Base-by-base conservation (phyloP, 495 filamentous ascomycete species). In the Emericellopsis terricola region DNA sequence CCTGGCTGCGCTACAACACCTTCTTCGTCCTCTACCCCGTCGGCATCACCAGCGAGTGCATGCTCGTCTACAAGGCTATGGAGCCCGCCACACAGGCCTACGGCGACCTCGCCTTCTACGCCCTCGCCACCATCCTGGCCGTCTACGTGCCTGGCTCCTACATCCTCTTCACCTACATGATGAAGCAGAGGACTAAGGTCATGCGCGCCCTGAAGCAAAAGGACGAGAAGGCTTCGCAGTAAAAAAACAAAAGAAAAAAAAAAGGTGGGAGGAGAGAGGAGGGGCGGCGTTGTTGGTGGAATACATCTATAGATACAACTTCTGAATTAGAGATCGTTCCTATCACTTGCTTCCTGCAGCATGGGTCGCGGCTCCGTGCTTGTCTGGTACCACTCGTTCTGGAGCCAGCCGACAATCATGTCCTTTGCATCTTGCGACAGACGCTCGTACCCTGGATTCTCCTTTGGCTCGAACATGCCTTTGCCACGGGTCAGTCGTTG, bases 1-100 rank as follows among this genome's bases (percentile, higher is more conserved):
- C 69, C 38, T 94, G 87, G 87, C 59, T 91, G 60, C 62, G 82
- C 51, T 97, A 97, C 49, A 93, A 91, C 55, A 77, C 78, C 4
- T 97, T 97, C 59, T 81, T 78, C 47, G 56, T 94, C 15, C 68
- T 97, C 14, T 97, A 97, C 49, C 89, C 91, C 2, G 45, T 94
- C 33, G 89, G 89, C 8, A 93, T 94, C 40, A 61, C 62, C 9
- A 85, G 80, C 52, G 89, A 97, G 66, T 76, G 74, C 28, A 72
- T 65, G 45, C 66, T 94, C 45, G 73, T 94, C 26, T 73, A 69
- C 39, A 53, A 55, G 43, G 73, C 77, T n/a, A 67, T 78, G 2
- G 62, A 78, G 21, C 62, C 50, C 1, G 71, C 73, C 1, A 81
- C 82, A 8, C 56, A 41, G 8, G 49, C 42, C 38, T 48, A 51